These are phyloP conservation scores for Phytophthora tubulina DNA, from an alignment of 352 stramenopile species.

Conservation along the genomic window DNA sequence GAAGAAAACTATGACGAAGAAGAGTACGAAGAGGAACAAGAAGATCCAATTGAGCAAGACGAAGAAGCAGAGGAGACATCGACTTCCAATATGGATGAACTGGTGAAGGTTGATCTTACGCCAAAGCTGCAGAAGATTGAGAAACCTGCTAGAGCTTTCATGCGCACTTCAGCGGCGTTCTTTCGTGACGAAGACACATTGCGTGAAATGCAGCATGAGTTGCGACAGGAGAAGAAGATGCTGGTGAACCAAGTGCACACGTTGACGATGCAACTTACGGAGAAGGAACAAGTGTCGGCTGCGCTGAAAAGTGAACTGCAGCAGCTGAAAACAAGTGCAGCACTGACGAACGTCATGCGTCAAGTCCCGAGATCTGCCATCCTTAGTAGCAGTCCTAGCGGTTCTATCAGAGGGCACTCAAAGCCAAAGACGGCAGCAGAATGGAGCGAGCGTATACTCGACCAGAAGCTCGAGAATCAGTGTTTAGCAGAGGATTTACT, in stretches of 20 bases:
- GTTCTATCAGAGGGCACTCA: not conserved
- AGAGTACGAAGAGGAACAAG: constrained; percentile 30
- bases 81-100: not conserved
- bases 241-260: constrained; percentile 45
- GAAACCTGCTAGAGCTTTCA: constrained; percentile 30
- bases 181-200: constrained; percentile 70
- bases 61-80: not conserved
- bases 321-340: constrained; percentile 64
- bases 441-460: constrained; percentile 55
- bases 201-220: constrained; percentile 44
- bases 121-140: constrained; percentile 4
- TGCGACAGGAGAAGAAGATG: constrained; percentile 53
- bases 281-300: constrained; percentile 46
- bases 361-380: constrained; percentile 14
- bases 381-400: constrained; percentile 6
- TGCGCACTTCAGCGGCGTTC: constrained; percentile 42
- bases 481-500: constrained; percentile 43
- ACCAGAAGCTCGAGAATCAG: constrained; percentile 61
- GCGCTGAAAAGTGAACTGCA: constrained; percentile 58
- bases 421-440: constrained; percentile 42
- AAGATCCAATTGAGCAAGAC: not conserved
- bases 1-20: constrained; percentile 14
- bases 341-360: constrained; percentile 46
- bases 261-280: constrained; percentile 42
- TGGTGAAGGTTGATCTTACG: not conserved